Percentiles rank a stretch among this genome's conserved stretches.
These are phyloP conservation scores for Trametes sanguinea DNA, from an alignment of 768 basidiomycete species.

Conservation along the genomic window DNA sequence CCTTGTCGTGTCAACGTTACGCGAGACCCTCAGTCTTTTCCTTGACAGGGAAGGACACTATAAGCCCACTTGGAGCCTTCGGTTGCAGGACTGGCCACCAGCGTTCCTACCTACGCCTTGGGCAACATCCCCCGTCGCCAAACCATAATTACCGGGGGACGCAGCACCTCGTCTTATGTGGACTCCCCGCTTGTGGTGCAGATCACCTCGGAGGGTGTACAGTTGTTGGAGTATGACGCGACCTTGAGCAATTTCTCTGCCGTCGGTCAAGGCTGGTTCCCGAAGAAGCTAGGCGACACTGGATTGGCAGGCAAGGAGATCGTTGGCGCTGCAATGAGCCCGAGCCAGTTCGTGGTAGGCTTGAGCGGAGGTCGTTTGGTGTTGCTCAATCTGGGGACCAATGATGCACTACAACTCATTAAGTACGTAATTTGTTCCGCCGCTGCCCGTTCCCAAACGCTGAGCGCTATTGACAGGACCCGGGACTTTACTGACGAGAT, in stretches of 20 bases:
- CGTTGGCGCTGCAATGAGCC: constrained; percentile 68
- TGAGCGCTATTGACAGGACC: constrained; percentile 7
- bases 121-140: constrained; percentile 51
- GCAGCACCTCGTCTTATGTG: constrained; percentile 35
- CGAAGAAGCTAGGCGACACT: constrained; percentile 15
- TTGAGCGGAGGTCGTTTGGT: constrained; percentile 54
- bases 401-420: constrained; percentile 37
- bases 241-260: constrained; percentile 44
- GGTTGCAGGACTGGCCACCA: constrained; percentile 46
- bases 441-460: not conserved
- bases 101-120: constrained; percentile 62
- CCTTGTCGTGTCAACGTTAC: constrained; percentile 60
- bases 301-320: constrained; percentile 42
- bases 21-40: constrained; percentile 56
- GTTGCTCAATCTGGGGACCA: constrained; percentile 49
- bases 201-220: constrained; percentile 60
- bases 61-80: constrained; percentile 42
- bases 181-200: constrained; percentile 68
- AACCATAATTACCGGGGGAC: constrained; percentile 21
- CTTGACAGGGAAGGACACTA: constrained; percentile 47
- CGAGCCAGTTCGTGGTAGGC: constrained; percentile 67
- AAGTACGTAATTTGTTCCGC: constrained; percentile 31
- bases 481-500: constrained; percentile 48
- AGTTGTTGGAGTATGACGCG: constrained; percentile 58
- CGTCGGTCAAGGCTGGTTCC: constrained; percentile 43